Base-by-base conservation (phyloP, 805 yeast genomes). In the Metschnikowia orientalis region DNA sequence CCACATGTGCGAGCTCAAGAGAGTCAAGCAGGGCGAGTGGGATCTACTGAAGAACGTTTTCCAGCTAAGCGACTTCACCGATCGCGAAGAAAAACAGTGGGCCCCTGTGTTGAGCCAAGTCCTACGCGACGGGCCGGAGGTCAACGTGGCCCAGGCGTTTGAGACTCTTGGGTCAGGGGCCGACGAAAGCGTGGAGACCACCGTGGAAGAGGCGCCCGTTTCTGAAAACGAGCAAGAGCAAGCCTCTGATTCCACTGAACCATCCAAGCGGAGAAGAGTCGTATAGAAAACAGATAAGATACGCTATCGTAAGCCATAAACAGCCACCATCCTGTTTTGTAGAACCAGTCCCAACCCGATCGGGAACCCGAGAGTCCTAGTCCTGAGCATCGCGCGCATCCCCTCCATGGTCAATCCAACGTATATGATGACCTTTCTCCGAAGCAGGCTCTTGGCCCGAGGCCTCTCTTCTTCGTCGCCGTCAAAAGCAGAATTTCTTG, bases 1-100 rank as follows among this genome's bases (percentile, higher is more conserved):
- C 0, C 87, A 87, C 51, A 89, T 92, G 95, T 95, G 82, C 6
- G 78, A 77, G 45, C 71, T 92, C 36, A 70, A 77, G 7, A 73
- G 99, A 51, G 54, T 63, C 7, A 67, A 73, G 35, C 98, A 94
- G 57, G 86, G 86, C 2, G 82, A 82, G 28, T 92, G 97, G 96
- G 77, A 74, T 23, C 58, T 90, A 27, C 79, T 75, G 1, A 73
- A 73, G 40, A 76, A 78, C 40, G 88, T 79, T 4, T 81, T 90
- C 51, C 72, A 71, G 19, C 35, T 85, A 21, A 72, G 67, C 25
- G 89, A 83, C 51, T 81, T 88, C 47, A 73, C 73, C 16, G 68
- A 75, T 1, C 62, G 72, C 18, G 73, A 71, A 28, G 83, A 79
- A 45, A 62, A 61, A 13, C 66, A 75, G 1, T 90, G 97, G 97